phyloP scores from a whole-genome alignment of 306 rosid genomes.

The Gynostemma pentaphyllum region DNA sequence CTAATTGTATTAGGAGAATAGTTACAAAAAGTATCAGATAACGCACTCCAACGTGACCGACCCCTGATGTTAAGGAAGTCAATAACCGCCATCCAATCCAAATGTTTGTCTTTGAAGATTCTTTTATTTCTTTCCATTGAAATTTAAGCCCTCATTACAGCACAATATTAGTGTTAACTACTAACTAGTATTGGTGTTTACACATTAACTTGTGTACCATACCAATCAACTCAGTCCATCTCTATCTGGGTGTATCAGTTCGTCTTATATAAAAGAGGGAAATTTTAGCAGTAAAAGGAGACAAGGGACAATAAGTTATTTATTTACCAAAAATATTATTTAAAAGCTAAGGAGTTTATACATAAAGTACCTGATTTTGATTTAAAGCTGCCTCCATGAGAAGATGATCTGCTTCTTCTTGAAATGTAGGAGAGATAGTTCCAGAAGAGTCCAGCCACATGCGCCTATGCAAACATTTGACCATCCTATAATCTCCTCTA shows the following conservation, averaged over 20 bases:
- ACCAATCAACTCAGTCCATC: not conserved
- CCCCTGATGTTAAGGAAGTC: too few species aligned
- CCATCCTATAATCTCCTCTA: conserved; percentile 56
- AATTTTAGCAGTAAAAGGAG: not conserved
- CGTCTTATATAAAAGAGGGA: not conserved
- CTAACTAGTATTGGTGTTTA: not conserved
- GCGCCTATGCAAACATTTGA: conserved; percentile 42
- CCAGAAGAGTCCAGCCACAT: conserved; percentile 69
- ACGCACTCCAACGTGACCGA: too few species aligned
- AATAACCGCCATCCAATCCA: too few species aligned
- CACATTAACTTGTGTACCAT: not conserved
- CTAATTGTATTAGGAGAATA: too few species aligned
- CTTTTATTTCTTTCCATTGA: too few species aligned
- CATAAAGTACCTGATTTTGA: conserved; percentile 44
- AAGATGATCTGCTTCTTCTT: conserved; percentile 81
- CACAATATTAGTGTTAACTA: not conserved
- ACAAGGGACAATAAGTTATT: not conserved
- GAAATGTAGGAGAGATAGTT: conserved; percentile 36
- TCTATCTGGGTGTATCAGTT: not conserved
- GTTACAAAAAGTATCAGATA: too few species aligned
- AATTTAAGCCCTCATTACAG: not conserved
- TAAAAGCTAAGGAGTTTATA: not conserved
- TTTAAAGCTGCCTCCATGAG: conserved; percentile 77
- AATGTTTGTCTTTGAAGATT: too few species aligned
- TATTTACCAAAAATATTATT: not conserved